A percentile compares a stretch with the other conserved stretches of the same genome.
phyloP scores from a whole-genome alignment of 202 grass and related monocot genomes.

The Panicum hallii region DNA sequence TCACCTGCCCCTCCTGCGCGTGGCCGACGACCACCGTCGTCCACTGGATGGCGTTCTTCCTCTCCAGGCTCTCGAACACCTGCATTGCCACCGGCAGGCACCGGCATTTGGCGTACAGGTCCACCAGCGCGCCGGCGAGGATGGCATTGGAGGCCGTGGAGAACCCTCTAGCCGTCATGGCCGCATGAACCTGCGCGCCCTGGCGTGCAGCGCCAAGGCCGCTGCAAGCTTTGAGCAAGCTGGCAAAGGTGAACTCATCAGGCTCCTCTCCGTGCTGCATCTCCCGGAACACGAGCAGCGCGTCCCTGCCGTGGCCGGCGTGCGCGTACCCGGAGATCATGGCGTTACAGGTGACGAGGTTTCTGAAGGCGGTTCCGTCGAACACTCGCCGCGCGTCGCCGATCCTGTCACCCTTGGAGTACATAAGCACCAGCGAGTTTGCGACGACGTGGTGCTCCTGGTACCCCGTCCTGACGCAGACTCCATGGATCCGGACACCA shows the following conservation, averaged over 20 bases:
- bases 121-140: constrained; percentile 52
- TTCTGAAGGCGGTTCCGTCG: constrained; percentile 30
- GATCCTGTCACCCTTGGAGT: constrained; percentile 51
- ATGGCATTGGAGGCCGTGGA: constrained; percentile 36
- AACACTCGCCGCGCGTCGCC: constrained; percentile 49
- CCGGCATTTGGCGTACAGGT: constrained; percentile 49
- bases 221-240: constrained; percentile 58
- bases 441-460: constrained; percentile 49
- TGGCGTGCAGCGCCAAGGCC: constrained; percentile 37
- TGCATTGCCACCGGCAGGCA: constrained; percentile 38
- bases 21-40: constrained; percentile 51
- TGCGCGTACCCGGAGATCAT: constrained; percentile 62
- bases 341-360: constrained; percentile 54
- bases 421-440: constrained; percentile 55
- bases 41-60: constrained; percentile 61
- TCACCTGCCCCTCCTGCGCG: constrained; percentile 52
- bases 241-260: constrained; percentile 64
- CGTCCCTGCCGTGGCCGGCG: constrained; percentile 31
- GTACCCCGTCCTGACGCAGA: constrained; percentile 55
- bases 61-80: constrained; percentile 47
- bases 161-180: constrained; percentile 37
- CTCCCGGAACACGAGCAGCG: constrained; percentile 52
- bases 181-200: constrained; percentile 51
- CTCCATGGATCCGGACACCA: constrained; percentile 41
- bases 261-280: constrained; percentile 38